Conservation (phyloP, 805 yeast genomes). For the Candida michaelii region DNA sequence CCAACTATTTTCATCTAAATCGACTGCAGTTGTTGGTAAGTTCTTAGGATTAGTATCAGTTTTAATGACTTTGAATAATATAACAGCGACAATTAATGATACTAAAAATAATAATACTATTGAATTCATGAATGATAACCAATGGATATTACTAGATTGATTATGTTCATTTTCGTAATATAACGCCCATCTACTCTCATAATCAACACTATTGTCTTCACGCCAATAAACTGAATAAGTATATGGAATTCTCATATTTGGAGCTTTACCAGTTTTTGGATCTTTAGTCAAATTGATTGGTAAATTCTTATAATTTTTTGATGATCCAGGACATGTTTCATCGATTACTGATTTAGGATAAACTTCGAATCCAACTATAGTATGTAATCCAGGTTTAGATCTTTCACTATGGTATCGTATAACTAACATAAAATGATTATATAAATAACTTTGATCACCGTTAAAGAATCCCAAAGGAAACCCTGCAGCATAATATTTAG, state of each 20-base stretch:
- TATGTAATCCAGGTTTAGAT: conserved; percentile 40
- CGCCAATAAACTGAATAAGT: conserved; percentile 89
- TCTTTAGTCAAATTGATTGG: conserved; percentile 46
- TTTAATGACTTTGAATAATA: conserved; percentile 55
- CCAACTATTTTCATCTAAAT: conserved; percentile 36
- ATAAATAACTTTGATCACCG: conserved; percentile 55
- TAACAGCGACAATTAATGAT: conserved; percentile 63
- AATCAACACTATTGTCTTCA: conserved; percentile 66
- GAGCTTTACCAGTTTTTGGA: conserved; percentile 20
- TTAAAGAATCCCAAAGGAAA: conserved; percentile 77
- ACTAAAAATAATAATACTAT: conserved; percentile 61
- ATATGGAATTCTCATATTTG: conserved; percentile 57
- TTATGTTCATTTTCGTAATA: conserved; percentile 58
- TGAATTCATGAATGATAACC: conserved; percentile 76
- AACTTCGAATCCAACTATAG: conserved; percentile 87
- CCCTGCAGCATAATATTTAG: conserved; percentile 80
- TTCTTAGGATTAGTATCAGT: conserved; percentile 18
- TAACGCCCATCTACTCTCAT: conserved; percentile 71
- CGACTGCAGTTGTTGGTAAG: conserved; percentile 15
- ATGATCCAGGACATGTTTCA: conserved; percentile 72
- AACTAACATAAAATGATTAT: conserved; percentile 82
- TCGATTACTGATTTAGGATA: conserved; percentile 78
- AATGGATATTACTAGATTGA: conserved; percentile 56
- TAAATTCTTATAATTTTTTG: conserved; percentile 57
- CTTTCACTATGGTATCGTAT: conserved; percentile 59